Evolutionary conservation across 192 early-diverging fungal species (phyloP).

Genomic region (Physocladia obscura): DNA sequence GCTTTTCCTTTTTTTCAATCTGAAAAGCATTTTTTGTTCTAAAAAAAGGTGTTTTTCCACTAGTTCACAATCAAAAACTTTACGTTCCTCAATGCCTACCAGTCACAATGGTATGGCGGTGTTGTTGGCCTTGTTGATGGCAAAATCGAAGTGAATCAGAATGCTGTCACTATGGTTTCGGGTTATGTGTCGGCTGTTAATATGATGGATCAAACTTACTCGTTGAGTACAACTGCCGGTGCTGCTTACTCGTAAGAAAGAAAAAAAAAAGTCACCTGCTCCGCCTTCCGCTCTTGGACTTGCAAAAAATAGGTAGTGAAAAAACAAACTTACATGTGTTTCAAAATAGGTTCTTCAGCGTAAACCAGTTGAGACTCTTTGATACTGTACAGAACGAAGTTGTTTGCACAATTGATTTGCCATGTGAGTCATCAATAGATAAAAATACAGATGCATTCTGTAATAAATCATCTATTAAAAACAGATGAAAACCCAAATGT

Average conservation of each 20-base stretch:
- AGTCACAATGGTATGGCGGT: conserved; percentile 28
- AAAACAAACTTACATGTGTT: no score
- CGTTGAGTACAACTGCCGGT: conserved; percentile 2
- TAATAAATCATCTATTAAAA: not conserved
- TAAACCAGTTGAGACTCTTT: conserved; percentile 29
- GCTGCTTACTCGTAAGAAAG: conserved; percentile 21
- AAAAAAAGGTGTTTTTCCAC: not conserved
- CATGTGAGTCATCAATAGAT: conserved; percentile 18
- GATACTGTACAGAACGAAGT: conserved; percentile 13
- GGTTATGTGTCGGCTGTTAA: not conserved
- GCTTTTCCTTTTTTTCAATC: no score
- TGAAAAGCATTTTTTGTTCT: not conserved
- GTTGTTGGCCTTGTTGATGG: conserved; percentile 20
- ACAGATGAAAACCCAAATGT: conserved; percentile 19
- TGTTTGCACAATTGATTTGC: conserved; percentile 23
- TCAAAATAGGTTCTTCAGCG: conserved; percentile 18
- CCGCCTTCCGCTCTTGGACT: no score
- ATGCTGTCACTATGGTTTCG: conserved; percentile 16
- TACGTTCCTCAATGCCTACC: conserved; percentile 30
- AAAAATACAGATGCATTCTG: no score
- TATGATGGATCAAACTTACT: conserved; percentile 6
- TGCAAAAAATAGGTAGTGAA: no score
- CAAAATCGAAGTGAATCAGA: conserved; percentile 10
- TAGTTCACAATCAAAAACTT: conserved; percentile 35
- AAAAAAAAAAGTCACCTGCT: no score